phyloP scores from a whole-genome alignment of 2,329 filamentous ascomycete genomes.

The Juglanconis oblonga region DNA sequence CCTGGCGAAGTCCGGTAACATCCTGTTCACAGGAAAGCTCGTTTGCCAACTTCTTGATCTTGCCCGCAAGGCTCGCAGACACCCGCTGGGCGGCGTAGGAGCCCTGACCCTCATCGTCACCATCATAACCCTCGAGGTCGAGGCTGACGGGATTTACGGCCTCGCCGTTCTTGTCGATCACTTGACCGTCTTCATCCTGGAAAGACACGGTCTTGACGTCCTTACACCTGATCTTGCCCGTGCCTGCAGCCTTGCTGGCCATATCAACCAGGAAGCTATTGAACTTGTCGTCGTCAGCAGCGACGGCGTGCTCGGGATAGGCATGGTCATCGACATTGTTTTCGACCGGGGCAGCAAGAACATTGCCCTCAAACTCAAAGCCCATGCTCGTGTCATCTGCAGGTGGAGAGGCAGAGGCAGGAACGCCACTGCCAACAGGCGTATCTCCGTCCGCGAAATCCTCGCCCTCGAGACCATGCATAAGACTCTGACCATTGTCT shows the following conservation, averaged over 20 bases:
- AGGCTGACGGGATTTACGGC: background rate
- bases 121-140: background rate
- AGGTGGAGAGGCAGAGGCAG: too few species aligned
- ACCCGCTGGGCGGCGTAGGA: background rate
- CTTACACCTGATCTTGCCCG: too few species aligned
- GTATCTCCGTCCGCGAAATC: background rate
- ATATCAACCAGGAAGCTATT: background rate
- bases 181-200: background rate
- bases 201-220: too few species aligned
- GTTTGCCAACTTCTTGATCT: background rate
- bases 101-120: background rate
- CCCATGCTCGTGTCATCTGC: background rate
- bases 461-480: background rate
- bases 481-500: background rate
- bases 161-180: background rate
- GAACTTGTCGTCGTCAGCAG: background rate
- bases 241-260: background rate
- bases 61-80: background rate
- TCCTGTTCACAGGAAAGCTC: background rate
- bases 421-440: too few species aligned
- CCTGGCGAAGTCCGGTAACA: conserved; percentile 2
- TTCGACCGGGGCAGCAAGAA: background rate
- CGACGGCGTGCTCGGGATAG: conserved; percentile 2
- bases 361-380: background rate
- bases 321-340: background rate